Evolutionary conservation across 2,329 filamentous ascomycete genomes (phyloP), one percentile per base, ranked within the genome.

Genomic region (Dactylellina drechsleri): DNA sequence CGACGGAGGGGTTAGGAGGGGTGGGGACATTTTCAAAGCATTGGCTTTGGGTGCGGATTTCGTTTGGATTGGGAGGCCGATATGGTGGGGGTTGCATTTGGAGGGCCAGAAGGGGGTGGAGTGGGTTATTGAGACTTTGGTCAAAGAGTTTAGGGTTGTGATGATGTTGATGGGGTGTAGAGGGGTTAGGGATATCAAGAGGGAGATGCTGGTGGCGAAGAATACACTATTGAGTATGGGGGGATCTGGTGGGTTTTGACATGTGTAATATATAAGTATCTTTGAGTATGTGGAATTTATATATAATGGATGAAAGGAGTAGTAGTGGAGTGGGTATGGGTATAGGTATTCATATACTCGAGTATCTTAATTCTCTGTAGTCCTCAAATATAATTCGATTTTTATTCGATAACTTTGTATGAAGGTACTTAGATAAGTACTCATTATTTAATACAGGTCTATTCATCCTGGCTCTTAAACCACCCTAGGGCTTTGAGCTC

Each of bases 1-100:
- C 15, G 89, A 91, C 78, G 85, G 84, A 10, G 86, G 87, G 0
- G 84, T 88, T 36, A 79, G 87, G 45, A 83, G 84, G 13, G 87
- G 86, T 0, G 85, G 83, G 0, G 87, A 89, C 79, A 83, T 88
- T 10, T 85, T 88, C 81, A 88, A 88, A 79, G 86, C 86, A 0
- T 79, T 87, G 1, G 84, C 84, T 1, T 79, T 87, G 1, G 85
- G 85, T 1, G 85, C 85, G 0, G 81, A 85, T 62, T 86, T 82
- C 79, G 84, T 81, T 70, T 87, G 81, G 84, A 80, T 85, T 6
- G 85, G 85, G 0, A 77, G 85, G 16, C 82, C 83, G 4, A 81
- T 83, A 10, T 81, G 86, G 7, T 86, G 85, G 85, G 85, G 85
- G 0, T 79, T 86, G 20, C 56, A 62, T 26, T 50, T 67, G 16